Evolutionary conservation across 805 yeast genomes (phyloP).

Genomic region (Candida loeiensis): DNA sequence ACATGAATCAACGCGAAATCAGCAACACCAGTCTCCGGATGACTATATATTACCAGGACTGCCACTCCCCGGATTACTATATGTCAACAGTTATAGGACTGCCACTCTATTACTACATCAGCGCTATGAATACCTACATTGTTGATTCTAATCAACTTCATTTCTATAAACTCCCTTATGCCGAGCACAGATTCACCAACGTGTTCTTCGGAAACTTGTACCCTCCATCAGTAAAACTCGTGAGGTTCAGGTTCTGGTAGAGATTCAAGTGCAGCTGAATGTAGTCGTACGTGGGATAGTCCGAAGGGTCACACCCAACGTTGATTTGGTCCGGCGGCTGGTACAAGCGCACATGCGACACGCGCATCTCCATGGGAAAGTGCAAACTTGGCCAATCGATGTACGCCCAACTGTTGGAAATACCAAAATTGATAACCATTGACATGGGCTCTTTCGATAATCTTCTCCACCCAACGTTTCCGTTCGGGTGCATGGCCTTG

Average conservation of each 20-base stretch:
- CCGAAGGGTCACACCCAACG: constrained; percentile 82
- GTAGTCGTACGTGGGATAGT: constrained; percentile 82
- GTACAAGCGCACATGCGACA: constrained; percentile 89
- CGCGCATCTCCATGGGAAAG: constrained; percentile 73
- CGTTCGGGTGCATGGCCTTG: constrained; percentile 80
- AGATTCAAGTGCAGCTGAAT: constrained; percentile 68
- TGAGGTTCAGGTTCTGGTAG: constrained; percentile 64
- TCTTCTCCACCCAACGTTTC: constrained; percentile 80
- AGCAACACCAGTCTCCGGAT: too few relatives aligned
- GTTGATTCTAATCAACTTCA: too few relatives aligned
- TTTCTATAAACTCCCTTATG: not conserved
- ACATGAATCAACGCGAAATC: too few relatives aligned
- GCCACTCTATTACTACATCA: not conserved
- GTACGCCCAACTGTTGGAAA: constrained; percentile 90
- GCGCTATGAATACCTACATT: not conserved
- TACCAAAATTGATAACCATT: constrained; percentile 79
- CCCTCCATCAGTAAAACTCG: constrained; percentile 76
- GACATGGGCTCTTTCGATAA: constrained; percentile 93
- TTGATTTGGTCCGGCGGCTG: constrained; percentile 67
- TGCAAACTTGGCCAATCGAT: constrained; percentile 80
- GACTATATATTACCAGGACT: too few relatives aligned
- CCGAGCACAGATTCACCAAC: constrained; percentile 17
- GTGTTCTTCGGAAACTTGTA: constrained; percentile 44
- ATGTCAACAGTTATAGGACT: too few relatives aligned
- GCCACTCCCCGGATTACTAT: too few relatives aligned